Evolutionary conservation across 192 early-diverging fungal genomes (phyloP).

Genomic region (Rhizoclosmatium globosum): DNA sequence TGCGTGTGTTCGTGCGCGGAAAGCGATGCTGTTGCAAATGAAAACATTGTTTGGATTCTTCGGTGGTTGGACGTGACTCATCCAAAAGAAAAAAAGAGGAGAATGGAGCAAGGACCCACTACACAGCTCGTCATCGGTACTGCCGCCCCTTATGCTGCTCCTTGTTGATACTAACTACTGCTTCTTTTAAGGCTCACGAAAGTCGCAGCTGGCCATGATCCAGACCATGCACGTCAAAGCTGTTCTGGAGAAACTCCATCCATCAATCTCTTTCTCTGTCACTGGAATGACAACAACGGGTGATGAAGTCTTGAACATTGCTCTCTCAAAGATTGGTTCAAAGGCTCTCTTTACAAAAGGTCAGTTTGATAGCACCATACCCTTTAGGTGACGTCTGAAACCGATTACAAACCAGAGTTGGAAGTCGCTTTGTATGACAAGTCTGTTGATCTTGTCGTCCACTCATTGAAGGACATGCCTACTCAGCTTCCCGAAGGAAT

Average conservation of each 20-base stretch:
- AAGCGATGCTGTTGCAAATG: no score
- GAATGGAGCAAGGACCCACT: not conserved
- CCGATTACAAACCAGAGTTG: slow-evolving; percentile 66
- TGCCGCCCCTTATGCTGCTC: no score
- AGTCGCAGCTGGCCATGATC: slow-evolving; percentile 88
- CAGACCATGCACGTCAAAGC: slow-evolving; percentile 80
- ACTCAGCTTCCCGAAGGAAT: slow-evolving; percentile 85
- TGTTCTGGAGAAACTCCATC: slow-evolving; percentile 55
- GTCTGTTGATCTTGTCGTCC: slow-evolving; percentile 86
- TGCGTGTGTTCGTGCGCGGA: no score
- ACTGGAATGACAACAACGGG: slow-evolving; percentile 62
- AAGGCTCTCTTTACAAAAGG: slow-evolving; percentile 39
- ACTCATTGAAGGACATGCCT: slow-evolving; percentile 94
- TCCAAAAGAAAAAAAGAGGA: not conserved
- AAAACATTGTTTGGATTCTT: no score
- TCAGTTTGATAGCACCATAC: not conserved
- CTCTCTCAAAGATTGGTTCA: slow-evolving; percentile 90
- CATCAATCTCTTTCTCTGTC: slow-evolving; percentile 45
- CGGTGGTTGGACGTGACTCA: no score
- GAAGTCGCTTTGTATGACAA: slow-evolving; percentile 76
- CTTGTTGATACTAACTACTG: no score
- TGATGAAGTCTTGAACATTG: slow-evolving; percentile 83
- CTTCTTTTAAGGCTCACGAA: slow-evolving; percentile 82
- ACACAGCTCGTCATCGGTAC: not conserved
- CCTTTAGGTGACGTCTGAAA: no score